These are phyloP conservation scores for Penicillium egyptiacum DNA, from an alignment of 495 filamentous ascomycete genomes.

Conservation along the genomic window DNA sequence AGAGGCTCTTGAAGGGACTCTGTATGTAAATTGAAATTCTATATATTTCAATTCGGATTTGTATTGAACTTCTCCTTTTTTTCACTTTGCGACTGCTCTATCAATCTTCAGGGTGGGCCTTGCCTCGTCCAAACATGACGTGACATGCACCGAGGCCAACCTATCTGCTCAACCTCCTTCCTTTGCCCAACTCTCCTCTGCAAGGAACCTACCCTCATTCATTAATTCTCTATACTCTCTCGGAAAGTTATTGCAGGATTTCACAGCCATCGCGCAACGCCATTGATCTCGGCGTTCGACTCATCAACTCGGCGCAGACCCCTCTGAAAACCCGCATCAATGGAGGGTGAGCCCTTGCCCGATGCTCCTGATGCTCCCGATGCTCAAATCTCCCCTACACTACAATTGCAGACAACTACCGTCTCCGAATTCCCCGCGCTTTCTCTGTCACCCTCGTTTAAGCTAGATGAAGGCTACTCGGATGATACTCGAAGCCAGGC, in stretches of 20 bases:
- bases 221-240: neutral
- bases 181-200: neutral
- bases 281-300: constrained; percentile 3
- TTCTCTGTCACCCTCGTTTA: constrained; percentile 49
- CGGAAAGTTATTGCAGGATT: neutral
- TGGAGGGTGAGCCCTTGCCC: constrained; percentile 35
- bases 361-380: constrained; percentile 18
- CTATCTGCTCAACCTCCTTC: constrained; percentile 10
- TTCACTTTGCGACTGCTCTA: constrained; percentile 10
- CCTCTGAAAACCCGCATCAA: constrained; percentile 18
- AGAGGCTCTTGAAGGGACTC: neutral
- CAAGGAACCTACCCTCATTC: neutral
- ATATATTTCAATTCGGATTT: neutral
- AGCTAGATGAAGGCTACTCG: constrained; percentile 65
- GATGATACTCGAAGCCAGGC: constrained; percentile 61
- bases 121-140: constrained; percentile 19
- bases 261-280: constrained; percentile 1
- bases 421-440: constrained; percentile 31
- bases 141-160: constrained; percentile 18
- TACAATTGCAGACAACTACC: constrained; percentile 29
- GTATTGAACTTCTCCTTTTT: neutral
- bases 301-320: constrained; percentile 3
- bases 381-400: constrained; percentile 22
- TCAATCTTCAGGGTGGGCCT: constrained; percentile 21
- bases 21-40: neutral